These are phyloP conservation scores for Microstegium vimineum DNA, from an alignment of 176 grass and related monocot genomes.

Conservation along the genomic window DNA sequence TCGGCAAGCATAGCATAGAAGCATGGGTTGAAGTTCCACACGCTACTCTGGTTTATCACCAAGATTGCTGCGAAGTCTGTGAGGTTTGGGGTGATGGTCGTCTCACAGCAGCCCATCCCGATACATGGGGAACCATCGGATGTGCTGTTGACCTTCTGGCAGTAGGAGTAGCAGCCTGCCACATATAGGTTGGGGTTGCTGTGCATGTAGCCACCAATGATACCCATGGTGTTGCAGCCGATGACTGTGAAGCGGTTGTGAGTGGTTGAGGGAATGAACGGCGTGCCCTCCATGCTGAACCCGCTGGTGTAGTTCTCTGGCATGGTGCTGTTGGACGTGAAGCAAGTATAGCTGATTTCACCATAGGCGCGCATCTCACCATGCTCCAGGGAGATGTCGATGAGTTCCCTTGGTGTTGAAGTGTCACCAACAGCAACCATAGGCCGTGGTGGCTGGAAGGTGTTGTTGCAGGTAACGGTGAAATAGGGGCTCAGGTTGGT, in stretches of 20 bases:
- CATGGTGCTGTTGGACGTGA: slow-evolving; percentile 21
- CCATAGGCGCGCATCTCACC: neutral
- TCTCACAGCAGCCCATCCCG: neutral
- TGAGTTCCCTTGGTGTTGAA: neutral
- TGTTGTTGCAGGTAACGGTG: slow-evolving; percentile 10
- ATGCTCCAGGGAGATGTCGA: slow-evolving; percentile 1
- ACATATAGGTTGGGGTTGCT: neutral
- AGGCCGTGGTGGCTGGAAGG: neutral
- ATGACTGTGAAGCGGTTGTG: slow-evolving; percentile 11
- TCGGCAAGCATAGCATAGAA: slow-evolving; percentile 21
- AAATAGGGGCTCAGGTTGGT: slow-evolving; percentile 6
- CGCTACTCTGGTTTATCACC: neutral
- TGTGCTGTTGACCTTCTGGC: neutral
- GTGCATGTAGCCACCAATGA: neutral
- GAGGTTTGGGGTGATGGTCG: slow-evolving; percentile 9
- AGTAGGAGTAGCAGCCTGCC: slow-evolving; percentile 5
- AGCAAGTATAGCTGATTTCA: slow-evolving; percentile 7
- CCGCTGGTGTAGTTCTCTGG: neutral
- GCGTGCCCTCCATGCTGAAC: neutral
- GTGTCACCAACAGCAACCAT: neutral
- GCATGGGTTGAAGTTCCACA: slow-evolving; percentile 18
- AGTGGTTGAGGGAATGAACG: neutral
- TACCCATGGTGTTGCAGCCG: neutral
- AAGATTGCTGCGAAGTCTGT: neutral
- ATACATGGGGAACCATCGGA: neutral